These are phyloP conservation scores for Penicillium sp. DNA, from an alignment of 2,329 filamentous ascomycete species.

Conservation along the genomic window DNA sequence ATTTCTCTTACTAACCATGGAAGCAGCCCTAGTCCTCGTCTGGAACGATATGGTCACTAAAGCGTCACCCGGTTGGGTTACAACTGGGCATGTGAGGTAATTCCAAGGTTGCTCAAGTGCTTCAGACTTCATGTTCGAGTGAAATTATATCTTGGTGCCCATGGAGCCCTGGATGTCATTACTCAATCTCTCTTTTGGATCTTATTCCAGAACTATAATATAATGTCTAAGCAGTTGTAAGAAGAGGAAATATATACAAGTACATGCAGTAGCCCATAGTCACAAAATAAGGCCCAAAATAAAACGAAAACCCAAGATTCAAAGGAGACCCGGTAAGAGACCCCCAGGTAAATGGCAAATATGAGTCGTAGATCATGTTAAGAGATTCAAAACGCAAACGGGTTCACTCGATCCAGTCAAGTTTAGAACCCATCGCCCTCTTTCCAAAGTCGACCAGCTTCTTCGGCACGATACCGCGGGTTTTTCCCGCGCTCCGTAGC, in stretches of 20 bases:
- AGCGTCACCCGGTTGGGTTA: too few relatives aligned
- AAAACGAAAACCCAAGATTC: background rate
- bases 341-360: background rate
- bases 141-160: too few relatives aligned
- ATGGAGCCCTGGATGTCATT: background rate
- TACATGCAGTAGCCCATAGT: background rate
- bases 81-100: background rate
- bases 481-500: constrained; percentile 56
- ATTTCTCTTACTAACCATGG: too few relatives aligned
- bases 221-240: background rate
- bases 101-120: too few relatives aligned
- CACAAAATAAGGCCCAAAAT: background rate
- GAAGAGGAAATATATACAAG: background rate
- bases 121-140: too few relatives aligned
- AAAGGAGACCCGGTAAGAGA: background rate
- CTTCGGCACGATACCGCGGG: constrained; percentile 53
- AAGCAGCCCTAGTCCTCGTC: too few relatives aligned
- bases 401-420: constrained; percentile 2
- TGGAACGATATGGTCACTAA: too few relatives aligned
- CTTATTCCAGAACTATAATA: background rate
- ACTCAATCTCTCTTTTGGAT: background rate
- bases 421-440: constrained; percentile 57
- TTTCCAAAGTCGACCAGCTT: constrained; percentile 57
- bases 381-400: background rate
- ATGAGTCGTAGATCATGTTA: constrained; percentile 4